phyloP scores from a whole-genome alignment of 2,329 filamentous ascomycete genomes.

The Talaromyces sp. region DNA sequence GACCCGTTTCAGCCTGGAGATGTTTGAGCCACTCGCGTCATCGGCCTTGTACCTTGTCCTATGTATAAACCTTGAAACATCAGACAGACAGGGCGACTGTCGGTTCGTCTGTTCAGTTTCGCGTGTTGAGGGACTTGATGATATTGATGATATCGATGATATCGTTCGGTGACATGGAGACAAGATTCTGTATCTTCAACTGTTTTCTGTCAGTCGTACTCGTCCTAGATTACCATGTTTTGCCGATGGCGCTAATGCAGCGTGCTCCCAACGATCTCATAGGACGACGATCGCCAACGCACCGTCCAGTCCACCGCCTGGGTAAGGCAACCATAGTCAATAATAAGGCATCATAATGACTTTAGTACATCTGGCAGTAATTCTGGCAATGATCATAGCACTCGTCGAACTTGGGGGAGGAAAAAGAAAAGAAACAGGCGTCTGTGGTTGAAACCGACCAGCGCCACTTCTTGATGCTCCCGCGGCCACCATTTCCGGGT shows the following conservation, averaged over 20 bases:
- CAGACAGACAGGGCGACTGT: neutral
- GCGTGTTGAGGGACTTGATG: neutral
- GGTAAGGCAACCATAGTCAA: neutral
- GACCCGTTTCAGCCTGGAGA: constrained; percentile 1
- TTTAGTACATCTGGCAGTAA: neutral
- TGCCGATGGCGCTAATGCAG: constrained; percentile 14
- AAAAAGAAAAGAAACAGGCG: neutral
- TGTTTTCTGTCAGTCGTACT: neutral
- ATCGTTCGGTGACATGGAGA: no score
- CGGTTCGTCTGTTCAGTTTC: neutral
- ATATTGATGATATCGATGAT: neutral
- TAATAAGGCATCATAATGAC: neutral
- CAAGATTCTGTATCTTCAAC: neutral
- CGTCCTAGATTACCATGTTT: neutral
- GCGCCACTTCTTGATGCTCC: constrained; percentile 4
- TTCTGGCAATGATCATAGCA: neutral
- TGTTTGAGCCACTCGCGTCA: constrained; percentile 4
- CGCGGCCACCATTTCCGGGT: neutral
- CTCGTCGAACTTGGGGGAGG: neutral
- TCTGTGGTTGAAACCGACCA: neutral
- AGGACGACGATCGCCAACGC: constrained; percentile 15
- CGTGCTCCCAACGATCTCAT: neutral
- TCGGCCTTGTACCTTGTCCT: neutral
- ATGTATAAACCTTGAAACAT: neutral
- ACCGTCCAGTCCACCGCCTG: neutral